Evolutionary conservation across 495 filamentous ascomycete species (phyloP), one percentile per base, ranked within the genome.

Genomic region (Friedmanniomyces simplex): DNA sequence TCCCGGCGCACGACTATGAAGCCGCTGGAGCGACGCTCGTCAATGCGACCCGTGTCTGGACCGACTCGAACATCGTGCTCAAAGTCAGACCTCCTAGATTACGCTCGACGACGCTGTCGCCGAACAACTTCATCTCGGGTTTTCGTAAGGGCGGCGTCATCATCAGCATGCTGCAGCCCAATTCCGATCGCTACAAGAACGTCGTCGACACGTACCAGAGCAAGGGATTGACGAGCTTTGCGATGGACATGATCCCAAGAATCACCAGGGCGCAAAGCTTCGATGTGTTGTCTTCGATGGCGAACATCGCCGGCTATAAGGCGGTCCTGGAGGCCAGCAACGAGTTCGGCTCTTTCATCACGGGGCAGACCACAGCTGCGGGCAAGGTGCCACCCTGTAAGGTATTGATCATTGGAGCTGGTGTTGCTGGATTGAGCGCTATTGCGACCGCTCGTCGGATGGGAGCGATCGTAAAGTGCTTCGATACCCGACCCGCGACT

Each of bases 251-350:
- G 77, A 83, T 91, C 53, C 87, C 86, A 0, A 80, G 87, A 30
- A 89, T 91, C 61, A 90, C 87, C 0, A 77, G 86, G n/a, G 85
- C 86, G 0, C 86, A 89, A 63, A 79, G 81, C 8, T 91, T 89
- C 64, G 87, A 91, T 70, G 87, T 86, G 13, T 72, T 89, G 61
- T 86, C 83, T 67, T 88, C 84, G 11, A 90, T 90, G 87, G 86
- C 87, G 55, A 91, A 91, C 59, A 91, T 89, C 68, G 86, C 87
- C 20, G 87, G 87, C 4, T 91, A 91, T 70, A 91, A 89, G 68
- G 87, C 86, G 18, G 84, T 91, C 0, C 69, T 91, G 50, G 86
- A 90, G 66, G 87, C 87, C 1, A 88, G 86, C 0, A 90, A 89
- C 68, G 79, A 82, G 62, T 91, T 89, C 68, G 87, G 86, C 55